Evolutionary conservation across 345 rosid genomes (phyloP), one percentile per base, ranked within the genome.

Genomic region (Euphorbia peplus): DNA sequence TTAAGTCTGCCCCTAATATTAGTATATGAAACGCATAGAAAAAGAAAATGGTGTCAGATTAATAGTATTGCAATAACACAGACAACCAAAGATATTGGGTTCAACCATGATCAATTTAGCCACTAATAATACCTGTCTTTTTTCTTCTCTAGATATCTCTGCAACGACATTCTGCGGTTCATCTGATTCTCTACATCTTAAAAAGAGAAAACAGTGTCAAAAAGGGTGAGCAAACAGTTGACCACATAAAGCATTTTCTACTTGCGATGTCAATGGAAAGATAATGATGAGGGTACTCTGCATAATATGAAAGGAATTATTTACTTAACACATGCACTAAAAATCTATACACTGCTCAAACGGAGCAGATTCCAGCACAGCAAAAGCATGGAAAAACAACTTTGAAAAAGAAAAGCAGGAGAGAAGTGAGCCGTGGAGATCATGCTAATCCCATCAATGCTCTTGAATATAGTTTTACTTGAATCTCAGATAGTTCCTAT

Each of bases 121-220:
- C 41, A 16, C 39, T 54, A 44, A 24, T 25, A 3, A n/a, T 53
- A 92, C 98, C 98, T 92, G 75, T 89, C 96, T 62, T 88, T 89
- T 18, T 85, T 80, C 85, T 89, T 92, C 60, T 89, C 92, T 14
- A 61, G 84, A 72, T 88, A 92, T 81, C 89, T 85, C 79, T 84
- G 92, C 87, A 88, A 69, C 39, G 80, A 85, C 24, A 79, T 78
- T 78, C 84, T 83, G 70, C 98, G 80, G 82, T 74, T 88, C 24
- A 82, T 77, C 75, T 86, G 96, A 60, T 88, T 90, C 46, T 90
- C 96, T 66, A 74, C 71, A 83, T 86, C 93, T 87, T 63, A 65
- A 79, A 70, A 51, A 72, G 70, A 64, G 10, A 52, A 67, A 68
- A 56, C 35, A 72, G 62, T 66, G 69, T 70, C 56, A n/a, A n/a